Base-by-base conservation (phyloP, 148 eudicot species). In the Fagopyrum tataricum region DNA sequence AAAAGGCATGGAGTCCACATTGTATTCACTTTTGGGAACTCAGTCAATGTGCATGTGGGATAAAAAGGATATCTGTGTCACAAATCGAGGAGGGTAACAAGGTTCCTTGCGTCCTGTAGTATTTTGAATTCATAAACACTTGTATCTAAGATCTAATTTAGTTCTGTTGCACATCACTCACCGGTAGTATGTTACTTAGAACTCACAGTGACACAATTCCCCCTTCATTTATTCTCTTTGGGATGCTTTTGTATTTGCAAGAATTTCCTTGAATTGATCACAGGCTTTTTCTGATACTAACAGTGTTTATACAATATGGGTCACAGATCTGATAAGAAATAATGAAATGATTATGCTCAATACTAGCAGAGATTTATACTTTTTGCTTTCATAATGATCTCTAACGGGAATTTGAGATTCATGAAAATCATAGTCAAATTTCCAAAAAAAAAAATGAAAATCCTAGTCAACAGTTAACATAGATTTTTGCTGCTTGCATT, bases 1-100 rank as follows among this genome's bases (percentile, higher is more conserved):
- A 37, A 64, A 39, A 39, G 64, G 67, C 67, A 37, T 64, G 31
- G 18, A 64, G 69, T 64, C 69, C 69, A 64, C 69, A 15, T 31
- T 64, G 69, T 64, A 64, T 64, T 64, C 69, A 31, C 69, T 64
- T 64, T 64, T 64, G 69, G 69, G 44, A 39, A 37, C 69, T 64
- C 44, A 37, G 7, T 21, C 13, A 64, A 64, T 43, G 18, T 64
- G 43, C 44, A 64, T 64, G 69, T 64, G 69, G 64, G 69, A 14
- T 64, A 37, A 64, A 31, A 64, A 64, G 69, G 44, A 26, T 64
- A 6, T 39, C 10, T 8, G 39, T 64, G 17, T n/a, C 69, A 64
- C 69, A 64, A 14, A 64, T 5, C 39, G 69, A 20, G 44, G 21
- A 64, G 43, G 20, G 69, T 64, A 64, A 26, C 37, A 61, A 64